Percentiles rank a stretch among this genome's conserved stretches.
Conservation (phyloP, 2,329 filamentous ascomycete species). For the Cadophora malorum region DNA sequence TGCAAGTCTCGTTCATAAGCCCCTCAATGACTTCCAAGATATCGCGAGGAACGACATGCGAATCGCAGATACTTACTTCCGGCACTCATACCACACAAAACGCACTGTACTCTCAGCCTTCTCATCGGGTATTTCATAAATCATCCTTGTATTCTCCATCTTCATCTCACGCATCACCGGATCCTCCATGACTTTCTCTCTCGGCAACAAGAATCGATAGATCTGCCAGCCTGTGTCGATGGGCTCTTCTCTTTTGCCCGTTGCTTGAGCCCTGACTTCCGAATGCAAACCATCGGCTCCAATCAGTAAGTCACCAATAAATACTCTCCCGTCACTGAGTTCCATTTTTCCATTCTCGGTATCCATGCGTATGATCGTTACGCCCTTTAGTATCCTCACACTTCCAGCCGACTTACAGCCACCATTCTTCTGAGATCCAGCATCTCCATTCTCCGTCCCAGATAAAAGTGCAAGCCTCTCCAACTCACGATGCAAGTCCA, state of each 20-base stretch:
- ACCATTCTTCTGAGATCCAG: background rate
- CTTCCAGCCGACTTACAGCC: background rate
- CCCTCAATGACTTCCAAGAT: background rate
- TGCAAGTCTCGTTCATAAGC: no score
- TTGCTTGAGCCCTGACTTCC: slow-evolving; percentile 1
- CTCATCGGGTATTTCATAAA: slow-evolving; percentile 1
- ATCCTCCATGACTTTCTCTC: slow-evolving; percentile 18
- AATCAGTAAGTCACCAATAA: background rate
- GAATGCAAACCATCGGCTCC: background rate
- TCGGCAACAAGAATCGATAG: slow-evolving; percentile 23
- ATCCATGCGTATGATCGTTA: background rate
- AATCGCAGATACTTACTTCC: background rate
- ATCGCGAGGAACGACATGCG: background rate
- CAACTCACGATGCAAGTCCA: slow-evolving; percentile 7
- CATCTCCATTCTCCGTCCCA: background rate
- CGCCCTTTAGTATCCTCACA: background rate
- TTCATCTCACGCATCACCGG: slow-evolving; percentile 8
- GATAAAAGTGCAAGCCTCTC: slow-evolving; percentile 2
- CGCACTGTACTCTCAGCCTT: background rate
- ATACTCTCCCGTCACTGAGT: background rate
- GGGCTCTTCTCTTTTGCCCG: slow-evolving; percentile 1
- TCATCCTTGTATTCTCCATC: slow-evolving; percentile 5
- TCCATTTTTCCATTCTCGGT: background rate
- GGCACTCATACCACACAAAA: background rate
- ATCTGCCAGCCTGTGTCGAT: slow-evolving; percentile 23